These are phyloP conservation scores for Tolypocladium pustulatum DNA, from an alignment of 2,329 filamentous ascomycete species.

Conservation along the genomic window DNA sequence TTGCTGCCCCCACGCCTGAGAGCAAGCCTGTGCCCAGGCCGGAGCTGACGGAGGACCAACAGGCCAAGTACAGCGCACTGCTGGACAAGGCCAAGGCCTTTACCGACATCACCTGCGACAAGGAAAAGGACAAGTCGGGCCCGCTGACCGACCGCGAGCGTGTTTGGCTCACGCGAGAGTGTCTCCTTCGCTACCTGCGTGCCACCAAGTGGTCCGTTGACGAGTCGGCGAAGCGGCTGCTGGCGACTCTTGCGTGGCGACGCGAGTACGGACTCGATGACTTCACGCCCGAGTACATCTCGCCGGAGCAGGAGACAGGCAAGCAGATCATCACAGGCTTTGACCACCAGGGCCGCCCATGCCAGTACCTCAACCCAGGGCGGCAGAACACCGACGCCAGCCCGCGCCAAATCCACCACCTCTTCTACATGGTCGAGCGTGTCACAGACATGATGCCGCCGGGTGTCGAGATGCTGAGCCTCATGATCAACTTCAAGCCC, in stretches of 20 bases:
- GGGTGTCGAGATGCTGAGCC: constrained; percentile 73
- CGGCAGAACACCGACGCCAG: constrained; percentile 86
- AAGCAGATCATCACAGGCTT: constrained; percentile 88
- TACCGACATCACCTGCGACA: constrained; percentile 50
- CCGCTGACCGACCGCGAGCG: constrained; percentile 70
- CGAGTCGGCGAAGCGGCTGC: constrained; percentile 69
- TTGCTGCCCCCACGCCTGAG: constrained; percentile 44
- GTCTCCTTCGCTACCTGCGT: constrained; percentile 82
- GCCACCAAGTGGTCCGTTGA: constrained; percentile 82
- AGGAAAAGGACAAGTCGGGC: constrained; percentile 44
- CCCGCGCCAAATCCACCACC: constrained; percentile 80
- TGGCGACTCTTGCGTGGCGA: constrained; percentile 75
- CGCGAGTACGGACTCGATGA: constrained; percentile 78
- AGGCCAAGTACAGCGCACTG: constrained; percentile 70
- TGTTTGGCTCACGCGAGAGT: constrained; percentile 87
- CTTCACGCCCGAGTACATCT: constrained; percentile 78
- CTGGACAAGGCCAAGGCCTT: constrained; percentile 61
- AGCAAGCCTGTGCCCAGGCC: constrained; percentile 46
- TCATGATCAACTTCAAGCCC: constrained; percentile 87
- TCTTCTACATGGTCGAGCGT: constrained; percentile 93
- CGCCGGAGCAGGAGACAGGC: constrained; percentile 88
- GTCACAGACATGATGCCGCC: constrained; percentile 79
- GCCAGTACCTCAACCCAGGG: constrained; percentile 80
- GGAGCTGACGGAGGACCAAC: constrained; percentile 63
- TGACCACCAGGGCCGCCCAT: constrained; percentile 77